phyloP scores from a whole-genome alignment of 75 land plant genomes.

The Cunninghamia lanceolata region DNA sequence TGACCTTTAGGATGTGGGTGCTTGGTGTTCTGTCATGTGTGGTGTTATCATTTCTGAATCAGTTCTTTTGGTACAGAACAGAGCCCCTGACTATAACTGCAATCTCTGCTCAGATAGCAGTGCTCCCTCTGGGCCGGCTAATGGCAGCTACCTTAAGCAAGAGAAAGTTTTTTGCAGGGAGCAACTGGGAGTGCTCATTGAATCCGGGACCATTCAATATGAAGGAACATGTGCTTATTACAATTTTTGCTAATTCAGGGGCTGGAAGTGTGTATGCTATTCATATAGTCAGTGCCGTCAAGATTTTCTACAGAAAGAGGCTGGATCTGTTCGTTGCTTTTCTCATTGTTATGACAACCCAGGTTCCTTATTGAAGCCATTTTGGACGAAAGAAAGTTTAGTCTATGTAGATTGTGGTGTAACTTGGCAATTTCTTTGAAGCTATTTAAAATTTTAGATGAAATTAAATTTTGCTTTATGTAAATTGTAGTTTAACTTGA shows the following conservation, averaged over 20 bases:
- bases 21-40: constrained; percentile 65
- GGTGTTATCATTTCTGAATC: constrained; percentile 70
- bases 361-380: constrained; percentile 36
- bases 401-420: background rate
- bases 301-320: constrained; percentile 47
- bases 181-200: constrained; percentile 29
- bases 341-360: constrained; percentile 65
- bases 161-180: constrained; percentile 35
- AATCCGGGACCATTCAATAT: constrained; percentile 71
- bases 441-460: background rate
- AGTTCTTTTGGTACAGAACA: constrained; percentile 75
- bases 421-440: background rate
- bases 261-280: constrained; percentile 54
- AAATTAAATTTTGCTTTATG: background rate
- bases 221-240: constrained; percentile 76
- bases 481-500: background rate
- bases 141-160: constrained; percentile 47
- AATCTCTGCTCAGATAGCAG: constrained; percentile 60
- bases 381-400: background rate
- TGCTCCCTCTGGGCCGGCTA: constrained; percentile 56
- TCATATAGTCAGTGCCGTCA: constrained; percentile 50
- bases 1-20: constrained; percentile 81
- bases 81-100: constrained; percentile 62
- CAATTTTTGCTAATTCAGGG: constrained; percentile 64
- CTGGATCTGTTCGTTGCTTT: constrained; percentile 51